A percentile compares a stretch with the other conserved stretches of the same genome.
Conservation (phyloP, 2,329 filamentous ascomycete species). For the Cercospora sojina region DNA sequence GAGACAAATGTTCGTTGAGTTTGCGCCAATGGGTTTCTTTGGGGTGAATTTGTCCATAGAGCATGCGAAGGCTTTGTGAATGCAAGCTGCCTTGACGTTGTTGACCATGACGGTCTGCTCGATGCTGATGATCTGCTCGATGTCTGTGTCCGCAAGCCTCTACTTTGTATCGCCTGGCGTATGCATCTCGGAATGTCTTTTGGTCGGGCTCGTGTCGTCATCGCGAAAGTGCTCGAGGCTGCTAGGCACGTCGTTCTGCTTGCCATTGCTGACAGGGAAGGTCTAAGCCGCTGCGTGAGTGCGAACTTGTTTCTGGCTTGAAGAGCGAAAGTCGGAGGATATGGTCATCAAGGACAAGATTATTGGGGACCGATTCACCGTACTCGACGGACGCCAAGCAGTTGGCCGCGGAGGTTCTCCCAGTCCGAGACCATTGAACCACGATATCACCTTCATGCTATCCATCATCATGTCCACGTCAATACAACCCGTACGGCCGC, state of each 20-base stretch:
- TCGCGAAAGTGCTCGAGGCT: background rate
- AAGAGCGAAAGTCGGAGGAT: background rate
- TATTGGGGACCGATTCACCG: background rate
- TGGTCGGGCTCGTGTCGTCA: slow-evolving; percentile 6
- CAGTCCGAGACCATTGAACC: background rate
- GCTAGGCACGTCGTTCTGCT: slow-evolving; percentile 8
- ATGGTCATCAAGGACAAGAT: background rate
- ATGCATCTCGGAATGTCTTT: slow-evolving; percentile 12
- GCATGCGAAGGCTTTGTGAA: background rate
- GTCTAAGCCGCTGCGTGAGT: too few relatives aligned
- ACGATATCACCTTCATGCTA: background rate
- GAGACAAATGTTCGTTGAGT: slow-evolving; percentile 13
- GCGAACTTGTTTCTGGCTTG: background rate
- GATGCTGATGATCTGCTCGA: background rate
- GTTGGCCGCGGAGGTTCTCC: background rate
- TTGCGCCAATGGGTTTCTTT: background rate
- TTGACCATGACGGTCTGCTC: background rate
- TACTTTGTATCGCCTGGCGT: slow-evolving; percentile 3
- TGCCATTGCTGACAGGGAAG: slow-evolving; percentile 14
- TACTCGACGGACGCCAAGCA: background rate
- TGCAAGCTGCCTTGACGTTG: background rate
- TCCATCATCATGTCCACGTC: slow-evolving; percentile 55
- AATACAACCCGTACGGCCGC: slow-evolving; percentile 60
- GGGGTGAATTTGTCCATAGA: background rate
- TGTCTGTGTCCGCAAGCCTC: slow-evolving; percentile 5